A percentile compares a stretch with the other conserved stretches of the same genome.
These are phyloP conservation scores for Debaryomycetaceae sp. DNA, from an alignment of 1,139 yeast species.

Conservation along the genomic window DNA sequence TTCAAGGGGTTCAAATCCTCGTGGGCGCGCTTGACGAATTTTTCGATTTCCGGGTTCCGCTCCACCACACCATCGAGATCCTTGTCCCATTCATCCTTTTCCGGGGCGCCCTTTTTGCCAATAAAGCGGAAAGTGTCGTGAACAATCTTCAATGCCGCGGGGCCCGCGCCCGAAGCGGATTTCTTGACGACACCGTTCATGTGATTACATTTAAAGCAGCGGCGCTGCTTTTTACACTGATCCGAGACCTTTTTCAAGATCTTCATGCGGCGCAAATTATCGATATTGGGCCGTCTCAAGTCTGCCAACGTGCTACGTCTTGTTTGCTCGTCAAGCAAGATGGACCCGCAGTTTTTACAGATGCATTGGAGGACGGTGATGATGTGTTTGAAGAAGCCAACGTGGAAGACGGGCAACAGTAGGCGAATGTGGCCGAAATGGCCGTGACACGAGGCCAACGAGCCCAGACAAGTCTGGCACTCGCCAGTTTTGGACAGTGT, in stretches of 20 bases:
- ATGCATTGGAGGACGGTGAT: slow-evolving; percentile 83
- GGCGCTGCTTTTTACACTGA: slow-evolving; percentile 90
- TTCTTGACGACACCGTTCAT: slow-evolving; percentile 95
- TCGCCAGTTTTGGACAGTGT: slow-evolving; percentile 76
- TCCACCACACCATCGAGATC: slow-evolving; percentile 66
- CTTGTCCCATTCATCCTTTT: slow-evolving; percentile 75
- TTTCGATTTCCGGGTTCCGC: slow-evolving; percentile 79
- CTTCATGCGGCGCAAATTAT: slow-evolving; percentile 86
- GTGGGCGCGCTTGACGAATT: slow-evolving; percentile 75
- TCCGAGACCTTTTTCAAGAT: slow-evolving; percentile 72
- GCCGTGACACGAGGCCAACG: slow-evolving; percentile 91
- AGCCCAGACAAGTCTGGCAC: slow-evolving; percentile 88
- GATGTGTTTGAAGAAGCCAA: slow-evolving; percentile 90
- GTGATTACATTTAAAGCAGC: slow-evolving; percentile 80
- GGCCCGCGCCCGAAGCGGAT: slow-evolving; percentile 86
- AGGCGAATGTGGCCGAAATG: slow-evolving; percentile 93
- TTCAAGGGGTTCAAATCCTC: slow-evolving; percentile 93
- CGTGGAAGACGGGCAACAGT: slow-evolving; percentile 94
- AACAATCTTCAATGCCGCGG: slow-evolving; percentile 87
- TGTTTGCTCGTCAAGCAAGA: slow-evolving; percentile 63
- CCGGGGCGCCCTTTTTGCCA: slow-evolving; percentile 82
- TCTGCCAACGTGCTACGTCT: slow-evolving; percentile 64
- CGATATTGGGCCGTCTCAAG: slow-evolving; percentile 78
- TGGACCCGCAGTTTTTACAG: slow-evolving; percentile 81
- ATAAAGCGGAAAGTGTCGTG: slow-evolving; percentile 96